phyloP scores from a whole-genome alignment of 75 land plant species.

The Isoetes taiwanensis region DNA sequence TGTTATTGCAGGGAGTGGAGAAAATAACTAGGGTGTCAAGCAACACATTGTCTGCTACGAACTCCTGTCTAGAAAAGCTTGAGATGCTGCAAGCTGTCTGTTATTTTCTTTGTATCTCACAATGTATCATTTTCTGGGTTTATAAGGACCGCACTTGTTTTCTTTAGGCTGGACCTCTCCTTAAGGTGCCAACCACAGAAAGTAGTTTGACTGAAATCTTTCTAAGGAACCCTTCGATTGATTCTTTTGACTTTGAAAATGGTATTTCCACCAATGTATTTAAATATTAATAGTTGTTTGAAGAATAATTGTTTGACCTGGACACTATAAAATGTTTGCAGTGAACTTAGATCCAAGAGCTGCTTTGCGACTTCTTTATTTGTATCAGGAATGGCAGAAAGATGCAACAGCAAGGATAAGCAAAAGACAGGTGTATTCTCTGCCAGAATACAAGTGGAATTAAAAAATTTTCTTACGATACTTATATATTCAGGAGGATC shows the following conservation, averaged over 20 bases:
- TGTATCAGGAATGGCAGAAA: constrained; percentile 30
- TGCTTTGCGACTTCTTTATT: constrained; percentile 13
- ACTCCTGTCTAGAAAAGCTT: constrained; percentile 45
- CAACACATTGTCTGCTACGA: too few relatives aligned
- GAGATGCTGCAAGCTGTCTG: constrained; percentile 49
- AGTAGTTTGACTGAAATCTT: constrained; percentile 21
- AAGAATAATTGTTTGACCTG: not conserved
- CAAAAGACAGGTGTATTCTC: constrained; percentile 17
- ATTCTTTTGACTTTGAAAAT: constrained; percentile 11
- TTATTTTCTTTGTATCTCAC: not conserved
- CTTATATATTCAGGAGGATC: constrained; percentile 47
- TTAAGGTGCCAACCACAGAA: constrained; percentile 17
- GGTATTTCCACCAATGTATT: constrained; percentile 6
- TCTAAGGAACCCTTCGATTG: constrained; percentile 8
- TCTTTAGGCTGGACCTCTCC: constrained; percentile 17
- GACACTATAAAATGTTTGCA: not conserved
- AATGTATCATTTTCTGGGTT: not conserved
- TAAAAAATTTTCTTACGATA: not conserved
- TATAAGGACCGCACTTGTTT: not conserved
- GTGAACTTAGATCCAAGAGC: constrained; percentile 19
- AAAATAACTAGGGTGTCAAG: too few relatives aligned
- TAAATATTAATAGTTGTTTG: not conserved
- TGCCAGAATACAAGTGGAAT: not conserved
- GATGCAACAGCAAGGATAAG: constrained; percentile 17
- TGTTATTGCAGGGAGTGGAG: too few relatives aligned